Evolutionary conservation across 176 grass and related monocot species (phyloP).

Genomic region (Triticum aestivum): DNA sequence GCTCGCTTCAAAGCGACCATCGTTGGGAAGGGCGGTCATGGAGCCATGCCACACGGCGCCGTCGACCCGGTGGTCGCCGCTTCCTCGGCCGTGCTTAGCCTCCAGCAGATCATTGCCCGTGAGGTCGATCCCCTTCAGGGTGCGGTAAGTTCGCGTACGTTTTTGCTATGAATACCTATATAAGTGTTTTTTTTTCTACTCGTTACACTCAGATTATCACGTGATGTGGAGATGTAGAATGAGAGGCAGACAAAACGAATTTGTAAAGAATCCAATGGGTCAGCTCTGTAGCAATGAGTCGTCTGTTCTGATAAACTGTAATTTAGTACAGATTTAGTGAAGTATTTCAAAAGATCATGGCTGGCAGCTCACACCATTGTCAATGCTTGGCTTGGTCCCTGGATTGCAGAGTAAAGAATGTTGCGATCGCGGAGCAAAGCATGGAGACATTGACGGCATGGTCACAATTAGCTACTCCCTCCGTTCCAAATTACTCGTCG

Average conservation of each 20-base stretch:
- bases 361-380: too few relatives aligned
- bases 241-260: too few relatives aligned
- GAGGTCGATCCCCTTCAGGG: background rate
- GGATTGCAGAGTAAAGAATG: too few relatives aligned
- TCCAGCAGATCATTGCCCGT: background rate
- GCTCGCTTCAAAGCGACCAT: background rate
- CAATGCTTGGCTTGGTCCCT: too few relatives aligned
- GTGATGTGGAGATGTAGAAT: too few relatives aligned
- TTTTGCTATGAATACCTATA: background rate
- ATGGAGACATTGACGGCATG: too few relatives aligned
- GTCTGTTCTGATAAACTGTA: too few relatives aligned
- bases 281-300: background rate
- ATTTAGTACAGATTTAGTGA: background rate
- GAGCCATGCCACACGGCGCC: background rate
- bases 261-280: too few relatives aligned
- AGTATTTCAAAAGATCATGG: background rate
- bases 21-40: background rate
- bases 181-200: background rate
- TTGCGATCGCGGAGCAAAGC: too few relatives aligned
- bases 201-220: background rate
- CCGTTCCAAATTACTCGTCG: too few relatives aligned
- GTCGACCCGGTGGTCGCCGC: background rate
- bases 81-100: background rate
- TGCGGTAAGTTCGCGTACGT: background rate
- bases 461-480: too few relatives aligned